These are phyloP conservation scores for Chalara sp. DNA, from an alignment of 2,329 filamentous ascomycete genomes.

Conservation along the genomic window DNA sequence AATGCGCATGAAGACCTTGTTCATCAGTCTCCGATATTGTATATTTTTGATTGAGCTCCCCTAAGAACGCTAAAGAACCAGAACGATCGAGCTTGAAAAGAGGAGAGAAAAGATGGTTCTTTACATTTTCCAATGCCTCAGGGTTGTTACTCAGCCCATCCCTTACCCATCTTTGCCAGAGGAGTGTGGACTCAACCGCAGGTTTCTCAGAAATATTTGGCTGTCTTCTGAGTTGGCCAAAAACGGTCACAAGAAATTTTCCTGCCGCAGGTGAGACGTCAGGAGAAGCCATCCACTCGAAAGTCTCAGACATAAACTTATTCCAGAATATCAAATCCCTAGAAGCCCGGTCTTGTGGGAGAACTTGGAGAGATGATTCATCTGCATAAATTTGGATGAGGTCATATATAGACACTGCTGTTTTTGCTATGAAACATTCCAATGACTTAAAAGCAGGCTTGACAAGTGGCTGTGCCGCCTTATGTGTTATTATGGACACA, in stretches of 20 bases:
- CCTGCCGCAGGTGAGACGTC: conserved; percentile 54
- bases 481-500: conserved; percentile 51
- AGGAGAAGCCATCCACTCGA: conserved; percentile 49
- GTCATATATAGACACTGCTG: conserved; percentile 37
- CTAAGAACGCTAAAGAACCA: conserved; percentile 50
- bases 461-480: conserved; percentile 55
- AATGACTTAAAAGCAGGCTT: conserved; percentile 65
- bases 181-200: conserved; percentile 27
- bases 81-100: conserved; percentile 52
- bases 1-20: conserved; percentile 42
- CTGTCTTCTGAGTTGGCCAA: conserved; percentile 34
- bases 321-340: conserved; percentile 37
- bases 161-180: conserved; percentile 52
- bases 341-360: background rate
- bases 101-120: conserved; percentile 56
- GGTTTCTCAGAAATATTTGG: conserved; percentile 25
- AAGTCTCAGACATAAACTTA: conserved; percentile 39
- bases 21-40: conserved; percentile 36
- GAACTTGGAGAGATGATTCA: background rate
- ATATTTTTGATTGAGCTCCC: conserved; percentile 45
- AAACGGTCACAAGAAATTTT: conserved; percentile 52
- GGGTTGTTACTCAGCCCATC: conserved; percentile 41
- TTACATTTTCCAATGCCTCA: conserved; percentile 52
- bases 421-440: conserved; percentile 58
- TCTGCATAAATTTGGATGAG: conserved; percentile 12